Percentiles rank a stretch among this genome's conserved stretches.
These are phyloP conservation scores for Clarireedia monteithiana DNA, from an alignment of 2,329 filamentous ascomycete genomes.

Conservation along the genomic window DNA sequence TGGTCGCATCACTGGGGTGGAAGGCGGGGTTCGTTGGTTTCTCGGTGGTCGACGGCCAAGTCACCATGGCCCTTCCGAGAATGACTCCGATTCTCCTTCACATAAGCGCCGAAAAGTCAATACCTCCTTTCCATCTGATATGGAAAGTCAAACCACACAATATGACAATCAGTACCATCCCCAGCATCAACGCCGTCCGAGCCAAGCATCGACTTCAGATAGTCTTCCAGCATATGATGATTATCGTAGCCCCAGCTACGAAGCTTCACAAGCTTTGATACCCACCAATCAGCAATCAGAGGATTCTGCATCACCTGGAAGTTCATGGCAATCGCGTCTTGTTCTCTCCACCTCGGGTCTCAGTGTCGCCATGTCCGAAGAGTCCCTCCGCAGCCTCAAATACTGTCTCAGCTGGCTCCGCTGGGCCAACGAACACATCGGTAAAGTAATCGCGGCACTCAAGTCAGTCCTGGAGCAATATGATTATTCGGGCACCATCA, in stretches of 20 bases:
- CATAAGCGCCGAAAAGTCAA: conserved; percentile 54
- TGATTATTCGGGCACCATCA: conserved; percentile 40
- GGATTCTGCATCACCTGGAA: conserved; percentile 21
- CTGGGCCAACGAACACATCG: conserved; percentile 75
- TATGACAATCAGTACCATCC: conserved; percentile 27
- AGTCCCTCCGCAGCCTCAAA: conserved; percentile 75
- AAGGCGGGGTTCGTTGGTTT: conserved; percentile 80
- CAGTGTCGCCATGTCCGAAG: conserved; percentile 83
- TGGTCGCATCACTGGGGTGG: conserved; percentile 77
- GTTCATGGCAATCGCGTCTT: conserved; percentile 71
- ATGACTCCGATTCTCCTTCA: conserved; percentile 39
- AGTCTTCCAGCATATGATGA: conserved; percentile 80
- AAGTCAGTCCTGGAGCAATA: conserved; percentile 74
- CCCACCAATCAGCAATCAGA: conserved; percentile 26
- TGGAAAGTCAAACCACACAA: conserved; percentile 17
- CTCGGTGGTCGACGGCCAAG: conserved; percentile 44
- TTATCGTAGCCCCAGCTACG: conserved; percentile 65
- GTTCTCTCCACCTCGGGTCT: conserved; percentile 88
- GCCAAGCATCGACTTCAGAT: conserved; percentile 47
- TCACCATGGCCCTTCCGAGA: conserved; percentile 33
- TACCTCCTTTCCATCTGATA: conserved; percentile 30
- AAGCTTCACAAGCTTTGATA: conserved; percentile 42
- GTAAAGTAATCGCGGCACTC: conserved; percentile 64
- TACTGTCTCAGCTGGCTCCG: conserved; percentile 76
- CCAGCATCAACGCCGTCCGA: conserved; percentile 23